These are phyloP conservation scores for Ceratocystiopsis minuta DNA, from an alignment of 2,329 filamentous ascomycete genomes.

Conservation along the genomic window DNA sequence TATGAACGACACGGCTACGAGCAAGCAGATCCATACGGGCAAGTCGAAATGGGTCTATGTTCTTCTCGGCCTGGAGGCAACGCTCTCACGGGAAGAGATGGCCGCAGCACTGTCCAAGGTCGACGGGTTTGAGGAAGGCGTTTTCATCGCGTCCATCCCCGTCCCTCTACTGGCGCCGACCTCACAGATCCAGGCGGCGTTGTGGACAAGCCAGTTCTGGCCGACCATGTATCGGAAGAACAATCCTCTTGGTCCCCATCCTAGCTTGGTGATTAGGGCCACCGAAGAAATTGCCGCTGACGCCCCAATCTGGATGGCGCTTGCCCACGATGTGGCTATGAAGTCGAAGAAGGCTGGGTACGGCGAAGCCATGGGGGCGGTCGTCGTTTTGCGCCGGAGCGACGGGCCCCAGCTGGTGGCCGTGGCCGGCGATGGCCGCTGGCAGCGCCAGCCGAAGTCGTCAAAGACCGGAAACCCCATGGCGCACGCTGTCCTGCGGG, in stretches of 20 bases:
- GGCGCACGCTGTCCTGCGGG: conserved; percentile 60
- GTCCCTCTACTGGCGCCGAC: conserved; percentile 60
- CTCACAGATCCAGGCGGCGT: conserved; percentile 53
- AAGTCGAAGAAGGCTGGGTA: conserved; percentile 38
- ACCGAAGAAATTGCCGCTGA: conserved; percentile 50
- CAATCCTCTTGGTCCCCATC: conserved; percentile 72
- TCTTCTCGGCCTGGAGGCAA: conserved; percentile 31
- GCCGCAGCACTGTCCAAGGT: conserved; percentile 26
- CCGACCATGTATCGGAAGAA: conserved; percentile 74
- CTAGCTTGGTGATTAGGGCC: conserved; percentile 51
- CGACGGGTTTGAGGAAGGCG: conserved; percentile 29
- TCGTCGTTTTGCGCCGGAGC: conserved; percentile 47
- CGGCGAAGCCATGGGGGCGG: conserved; percentile 56
- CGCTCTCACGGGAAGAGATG: conserved; percentile 36
- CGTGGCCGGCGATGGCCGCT: conserved; percentile 60
- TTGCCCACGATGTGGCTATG: conserved; percentile 46
- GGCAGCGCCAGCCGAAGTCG: conserved; percentile 33
- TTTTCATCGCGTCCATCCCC: conserved; percentile 43
- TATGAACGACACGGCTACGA: conserved; percentile 38
- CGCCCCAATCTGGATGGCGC: conserved; percentile 45
- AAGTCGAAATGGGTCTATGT: conserved; percentile 45
- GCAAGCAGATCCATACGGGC: conserved; percentile 37
- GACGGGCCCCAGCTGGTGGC: conserved; percentile 42
- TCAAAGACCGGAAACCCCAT: conserved; percentile 49
- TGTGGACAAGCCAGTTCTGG: conserved; percentile 66